Evolutionary conservation across 257 asterid species (phyloP), one percentile per base, ranked within the genome.

Genomic region (Solanum tarapatanum): DNA sequence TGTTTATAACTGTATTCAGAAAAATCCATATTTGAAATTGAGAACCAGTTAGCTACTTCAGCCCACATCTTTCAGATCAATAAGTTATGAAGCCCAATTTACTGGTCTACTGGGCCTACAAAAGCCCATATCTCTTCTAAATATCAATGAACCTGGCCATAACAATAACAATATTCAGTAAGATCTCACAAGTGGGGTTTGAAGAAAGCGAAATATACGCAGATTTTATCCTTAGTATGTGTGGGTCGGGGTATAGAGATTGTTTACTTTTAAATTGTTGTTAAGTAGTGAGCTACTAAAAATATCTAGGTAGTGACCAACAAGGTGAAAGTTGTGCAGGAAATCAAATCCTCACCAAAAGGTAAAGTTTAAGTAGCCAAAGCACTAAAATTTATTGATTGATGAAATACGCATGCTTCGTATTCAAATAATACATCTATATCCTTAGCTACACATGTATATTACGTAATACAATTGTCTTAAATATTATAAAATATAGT

Each of bases 141-240:
- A 39, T 64, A 1, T 64, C 17, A 1, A n/a, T n/a, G 32, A 62
- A n/a, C 7, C 14, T 3, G 0, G 30, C n/a, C 30, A 10, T n/a
- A n/a, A 62, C 68, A 62, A n/a, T 8, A n/a, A 10, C 69, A 9
- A 60, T 60, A 23, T 4, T 3, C 6, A 3, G 1, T 60, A 3
- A 60, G 14, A 60, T 60, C 2, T 21, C 7, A 9, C 0, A 23
- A 60, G 13, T 8, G 2, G 24, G 0, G 1, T 3, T 9, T 62
- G 11, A 4, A 2, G 7, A 8, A 2, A 0, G 14, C 1, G 7
- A 23, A 9, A 62, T 23, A 23, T 3, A 62, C 0, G 26, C 2
- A 60, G 13, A 21, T 21, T 60, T 21, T 21, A 60, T 23, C 26
- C 4, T 2, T 19, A 60, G 11, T 21, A 60, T 8, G 68, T 60